phyloP scores from a whole-genome alignment of 2,329 filamentous ascomycete species.

The Aspergillus oerlinghausenensis region DNA sequence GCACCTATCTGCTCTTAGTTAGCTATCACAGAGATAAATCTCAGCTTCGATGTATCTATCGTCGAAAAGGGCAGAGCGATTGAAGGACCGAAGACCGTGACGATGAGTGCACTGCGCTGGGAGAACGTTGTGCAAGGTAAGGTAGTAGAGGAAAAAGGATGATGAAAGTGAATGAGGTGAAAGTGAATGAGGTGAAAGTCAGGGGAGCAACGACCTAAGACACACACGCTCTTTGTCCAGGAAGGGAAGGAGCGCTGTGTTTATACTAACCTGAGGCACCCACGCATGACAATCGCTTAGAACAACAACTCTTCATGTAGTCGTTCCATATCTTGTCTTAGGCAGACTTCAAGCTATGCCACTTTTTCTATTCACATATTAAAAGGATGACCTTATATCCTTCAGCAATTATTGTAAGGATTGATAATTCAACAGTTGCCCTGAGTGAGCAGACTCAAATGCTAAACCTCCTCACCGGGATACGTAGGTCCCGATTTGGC shows the following conservation, averaged over 20 bases:
- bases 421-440: background rate
- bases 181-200: background rate
- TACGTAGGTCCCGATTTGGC: constrained; percentile 4
- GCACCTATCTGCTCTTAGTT: background rate
- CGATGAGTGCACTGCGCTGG: too few species aligned
- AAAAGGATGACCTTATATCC: background rate
- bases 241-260: background rate
- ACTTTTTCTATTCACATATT: background rate
- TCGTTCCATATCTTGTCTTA: background rate
- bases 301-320: background rate
- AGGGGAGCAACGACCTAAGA: background rate
- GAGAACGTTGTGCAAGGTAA: background rate
- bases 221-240: constrained; percentile 2
- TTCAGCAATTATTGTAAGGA: background rate
- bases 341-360: background rate
- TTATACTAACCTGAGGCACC: background rate
- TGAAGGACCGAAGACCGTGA: background rate
- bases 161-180: background rate
- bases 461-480: background rate
- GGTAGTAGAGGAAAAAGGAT: background rate
- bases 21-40: background rate
- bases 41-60: background rate
- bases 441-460: background rate
- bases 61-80: background rate
- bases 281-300: background rate